Percentiles rank a stretch among this genome's conserved stretches.
Conservation (phyloP, 352 stramenopile species). For the Phytophthora syringae region DNA sequence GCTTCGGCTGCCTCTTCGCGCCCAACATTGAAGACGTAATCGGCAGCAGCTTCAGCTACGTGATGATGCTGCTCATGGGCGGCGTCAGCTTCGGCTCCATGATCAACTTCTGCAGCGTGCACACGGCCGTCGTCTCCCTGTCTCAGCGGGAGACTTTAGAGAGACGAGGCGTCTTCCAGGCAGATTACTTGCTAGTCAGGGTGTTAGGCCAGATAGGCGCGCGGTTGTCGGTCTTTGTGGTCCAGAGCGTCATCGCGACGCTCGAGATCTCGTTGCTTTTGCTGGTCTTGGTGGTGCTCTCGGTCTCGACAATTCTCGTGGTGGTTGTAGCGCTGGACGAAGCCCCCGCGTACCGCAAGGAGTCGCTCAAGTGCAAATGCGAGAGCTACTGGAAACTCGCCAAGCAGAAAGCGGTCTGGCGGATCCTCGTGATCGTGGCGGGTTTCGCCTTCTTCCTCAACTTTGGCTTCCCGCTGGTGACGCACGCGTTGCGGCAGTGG, state of each 20-base stretch:
- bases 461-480: slow-evolving; percentile 43
- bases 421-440: slow-evolving; percentile 47
- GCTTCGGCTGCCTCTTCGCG: slow-evolving; percentile 37
- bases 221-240: slow-evolving; percentile 32
- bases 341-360: slow-evolving; percentile 17
- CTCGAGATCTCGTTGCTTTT: slow-evolving; percentile 38
- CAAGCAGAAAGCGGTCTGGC: slow-evolving; percentile 61
- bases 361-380: slow-evolving; percentile 43
- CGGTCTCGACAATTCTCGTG: slow-evolving; percentile 39
- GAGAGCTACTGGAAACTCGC: slow-evolving; percentile 67
- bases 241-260: slow-evolving; percentile 32
- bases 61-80: slow-evolving; percentile 49
- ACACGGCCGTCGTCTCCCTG: slow-evolving; percentile 57
- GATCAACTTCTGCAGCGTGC: slow-evolving; percentile 58
- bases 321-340: slow-evolving; percentile 31
- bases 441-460: slow-evolving; percentile 57
- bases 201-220: slow-evolving; percentile 35
- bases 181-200: slow-evolving; percentile 53
- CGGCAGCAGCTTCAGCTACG: slow-evolving; percentile 33
- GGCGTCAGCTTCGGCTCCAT: slow-evolving; percentile 55
- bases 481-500: slow-evolving; percentile 40
- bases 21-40: slow-evolving; percentile 8
- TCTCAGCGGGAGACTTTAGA: slow-evolving; percentile 54
- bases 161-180: slow-evolving; percentile 48
- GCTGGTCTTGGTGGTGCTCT: slow-evolving; percentile 34